phyloP scores from a whole-genome alignment of 306 rosid genomes.

The Corylus heterophylla region DNA sequence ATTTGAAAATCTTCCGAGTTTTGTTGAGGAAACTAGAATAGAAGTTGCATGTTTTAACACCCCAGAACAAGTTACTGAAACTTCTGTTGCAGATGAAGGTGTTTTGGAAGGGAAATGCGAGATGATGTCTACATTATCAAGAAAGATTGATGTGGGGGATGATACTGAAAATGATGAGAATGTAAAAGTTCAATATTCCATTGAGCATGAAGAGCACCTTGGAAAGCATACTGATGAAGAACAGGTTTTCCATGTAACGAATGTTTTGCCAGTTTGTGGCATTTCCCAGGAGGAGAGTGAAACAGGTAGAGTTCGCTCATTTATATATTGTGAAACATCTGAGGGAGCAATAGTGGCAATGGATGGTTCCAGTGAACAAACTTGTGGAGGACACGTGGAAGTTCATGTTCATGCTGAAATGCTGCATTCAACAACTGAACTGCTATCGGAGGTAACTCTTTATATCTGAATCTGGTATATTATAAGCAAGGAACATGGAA shows the following conservation, averaged over 20 bases:
- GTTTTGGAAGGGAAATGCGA: conserved; percentile 23
- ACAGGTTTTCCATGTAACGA: conserved; percentile 22
- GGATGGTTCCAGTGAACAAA: conserved; percentile 37
- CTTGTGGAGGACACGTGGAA: conserved; percentile 33
- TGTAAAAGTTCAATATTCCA: background rate
- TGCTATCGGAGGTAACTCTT: conserved; percentile 51
- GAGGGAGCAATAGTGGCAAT: conserved; percentile 30
- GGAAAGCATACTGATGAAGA: conserved; percentile 35
- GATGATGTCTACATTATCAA: conserved; percentile 20
- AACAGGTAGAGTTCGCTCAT: conserved; percentile 29
- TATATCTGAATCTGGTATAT: conserved; percentile 3
- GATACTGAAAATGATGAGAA: conserved; percentile 22
- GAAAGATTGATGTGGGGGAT: conserved; percentile 21
- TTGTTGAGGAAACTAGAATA: conserved; percentile 18
- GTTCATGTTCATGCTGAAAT: conserved; percentile 40
- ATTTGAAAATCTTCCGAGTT: conserved; percentile 10
- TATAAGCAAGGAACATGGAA: background rate
- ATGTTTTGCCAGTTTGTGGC: conserved; percentile 19
- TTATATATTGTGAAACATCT: conserved; percentile 37
- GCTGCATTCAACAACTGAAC: conserved; percentile 37
- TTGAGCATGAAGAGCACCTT: conserved; percentile 18
- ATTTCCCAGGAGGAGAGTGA: conserved; percentile 24
- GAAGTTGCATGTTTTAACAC: conserved; percentile 14
- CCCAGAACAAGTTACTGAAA: conserved; percentile 17
- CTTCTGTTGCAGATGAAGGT: conserved; percentile 15